Evolutionary conservation across 768 basidiomycete genomes (phyloP).

Genomic region (Rhodotorula paludigena): DNA sequence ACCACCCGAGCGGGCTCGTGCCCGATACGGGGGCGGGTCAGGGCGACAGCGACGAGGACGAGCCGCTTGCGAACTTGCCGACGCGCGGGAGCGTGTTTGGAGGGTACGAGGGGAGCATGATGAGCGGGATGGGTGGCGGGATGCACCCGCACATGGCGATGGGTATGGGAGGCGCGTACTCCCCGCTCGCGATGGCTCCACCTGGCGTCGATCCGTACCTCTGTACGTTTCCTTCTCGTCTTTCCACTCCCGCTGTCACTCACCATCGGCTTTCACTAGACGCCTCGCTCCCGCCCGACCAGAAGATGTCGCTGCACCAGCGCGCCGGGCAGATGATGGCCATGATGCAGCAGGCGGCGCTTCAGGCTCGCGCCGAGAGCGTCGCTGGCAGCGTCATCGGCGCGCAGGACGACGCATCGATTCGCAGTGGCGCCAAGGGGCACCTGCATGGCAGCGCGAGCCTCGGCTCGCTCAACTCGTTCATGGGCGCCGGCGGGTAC

Average conservation of each 20-base stretch:
- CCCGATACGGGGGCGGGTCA: slow-evolving; percentile 6
- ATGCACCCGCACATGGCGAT: slow-evolving; percentile 12
- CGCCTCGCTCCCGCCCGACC: slow-evolving; percentile 37
- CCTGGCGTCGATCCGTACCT: slow-evolving; percentile 37
- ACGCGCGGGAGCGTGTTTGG: slow-evolving; percentile 15
- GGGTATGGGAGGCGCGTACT: slow-evolving; percentile 31
- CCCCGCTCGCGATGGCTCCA: slow-evolving; percentile 29
- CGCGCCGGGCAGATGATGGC: slow-evolving; percentile 38
- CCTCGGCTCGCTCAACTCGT: slow-evolving; percentile 15
- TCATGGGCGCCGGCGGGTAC: not conserved
- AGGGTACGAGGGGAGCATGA: slow-evolving; percentile 16
- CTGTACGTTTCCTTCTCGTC: not conserved
- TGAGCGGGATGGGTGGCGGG: slow-evolving; percentile 16
- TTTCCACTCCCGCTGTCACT: not conserved
- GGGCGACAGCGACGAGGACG: slow-evolving; percentile 28
- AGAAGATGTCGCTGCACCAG: slow-evolving; percentile 38
- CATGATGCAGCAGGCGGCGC: slow-evolving; percentile 36
- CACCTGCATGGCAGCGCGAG: slow-evolving; percentile 14
- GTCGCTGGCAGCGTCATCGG: slow-evolving; percentile 11
- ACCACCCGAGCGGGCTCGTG: slow-evolving; percentile 14
- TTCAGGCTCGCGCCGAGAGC: slow-evolving; percentile 26
- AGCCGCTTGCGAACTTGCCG: slow-evolving; percentile 29
- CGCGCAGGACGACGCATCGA: slow-evolving; percentile 12
- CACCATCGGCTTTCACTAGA: slow-evolving; percentile 3
- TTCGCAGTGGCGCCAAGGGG: not conserved